Evolutionary conservation across 2,329 filamentous ascomycete genomes (phyloP).

Genomic region (Paraconiothyrium brasiliense): DNA sequence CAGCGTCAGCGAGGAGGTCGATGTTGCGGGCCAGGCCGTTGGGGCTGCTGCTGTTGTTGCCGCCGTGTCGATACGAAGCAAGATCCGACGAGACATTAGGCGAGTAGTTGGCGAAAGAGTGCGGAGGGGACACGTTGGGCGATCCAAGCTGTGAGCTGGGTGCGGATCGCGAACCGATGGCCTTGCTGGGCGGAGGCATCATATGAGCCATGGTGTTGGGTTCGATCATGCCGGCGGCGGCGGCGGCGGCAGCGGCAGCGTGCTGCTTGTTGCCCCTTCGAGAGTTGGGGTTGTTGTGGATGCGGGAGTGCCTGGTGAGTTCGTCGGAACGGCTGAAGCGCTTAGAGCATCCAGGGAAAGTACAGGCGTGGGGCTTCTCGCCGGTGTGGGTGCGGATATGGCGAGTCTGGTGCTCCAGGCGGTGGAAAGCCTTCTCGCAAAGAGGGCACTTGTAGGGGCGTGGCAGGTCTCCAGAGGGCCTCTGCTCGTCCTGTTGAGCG

Average conservation of each 20-base stretch:
- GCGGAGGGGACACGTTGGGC: slow-evolving; percentile 95
- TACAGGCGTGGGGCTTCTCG: slow-evolving; percentile 97
- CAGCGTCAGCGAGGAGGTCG: slow-evolving; percentile 74
- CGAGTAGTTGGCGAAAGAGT: slow-evolving; percentile 76
- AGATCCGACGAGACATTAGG: slow-evolving; percentile 67
- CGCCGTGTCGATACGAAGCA: slow-evolving; percentile 61
- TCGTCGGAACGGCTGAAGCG: slow-evolving; percentile 97
- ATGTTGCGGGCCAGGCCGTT: slow-evolving; percentile 66
- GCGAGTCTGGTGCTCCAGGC: slow-evolving; percentile 89
- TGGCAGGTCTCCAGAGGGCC: slow-evolving; percentile 76
- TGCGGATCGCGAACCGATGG: slow-evolving; percentile 81
- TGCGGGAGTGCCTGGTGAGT: slow-evolving; percentile 93
- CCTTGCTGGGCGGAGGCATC: slow-evolving; percentile 81
- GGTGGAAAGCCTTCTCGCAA: slow-evolving; percentile 98
- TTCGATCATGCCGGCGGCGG: slow-evolving; percentile 62
- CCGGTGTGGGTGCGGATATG: slow-evolving; percentile 98
- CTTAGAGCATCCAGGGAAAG: slow-evolving; percentile 95
- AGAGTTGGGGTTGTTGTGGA: slow-evolving; percentile 99
- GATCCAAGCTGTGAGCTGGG: slow-evolving; percentile 86
- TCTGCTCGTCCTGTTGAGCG: slow-evolving; percentile 64
- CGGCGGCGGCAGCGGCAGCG: slow-evolving; percentile 66
- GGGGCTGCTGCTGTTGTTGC: slow-evolving; percentile 53
- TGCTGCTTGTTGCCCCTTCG: slow-evolving; percentile 88
- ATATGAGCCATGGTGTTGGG: slow-evolving; percentile 64
- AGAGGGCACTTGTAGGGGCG: slow-evolving; percentile 98